Conservation (phyloP, 164 flowering plant species). For the Nymphaea thermarum region DNA sequence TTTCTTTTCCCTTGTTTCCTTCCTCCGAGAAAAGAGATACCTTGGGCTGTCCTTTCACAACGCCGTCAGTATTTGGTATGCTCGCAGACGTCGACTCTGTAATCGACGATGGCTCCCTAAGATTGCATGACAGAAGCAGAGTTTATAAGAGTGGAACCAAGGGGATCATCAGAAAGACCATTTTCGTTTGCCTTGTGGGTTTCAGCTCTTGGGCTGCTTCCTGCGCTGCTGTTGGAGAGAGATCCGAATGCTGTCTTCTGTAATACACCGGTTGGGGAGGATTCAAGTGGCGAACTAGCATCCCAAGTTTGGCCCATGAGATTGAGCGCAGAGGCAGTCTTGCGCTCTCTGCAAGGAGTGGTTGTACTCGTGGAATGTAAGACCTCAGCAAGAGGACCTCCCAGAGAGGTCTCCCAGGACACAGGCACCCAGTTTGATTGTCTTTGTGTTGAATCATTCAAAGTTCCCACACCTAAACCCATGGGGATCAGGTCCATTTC, state of each 20-base stretch:
- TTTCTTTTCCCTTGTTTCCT: background rate
- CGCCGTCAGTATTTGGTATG: background rate
- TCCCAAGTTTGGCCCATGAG: slow-evolving; percentile 62
- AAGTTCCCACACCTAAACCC: slow-evolving; percentile 44
- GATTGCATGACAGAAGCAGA: slow-evolving; percentile 18
- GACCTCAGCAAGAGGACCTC: slow-evolving; percentile 91
- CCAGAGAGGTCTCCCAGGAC: slow-evolving; percentile 62
- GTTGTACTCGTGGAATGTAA: slow-evolving; percentile 29
- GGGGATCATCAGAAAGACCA: slow-evolving; percentile 24
- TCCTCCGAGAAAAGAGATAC: background rate
- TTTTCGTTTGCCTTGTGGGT: slow-evolving; percentile 18
- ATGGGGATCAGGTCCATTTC: slow-evolving; percentile 48
- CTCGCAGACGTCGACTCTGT: background rate
- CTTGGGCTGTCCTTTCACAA: background rate
- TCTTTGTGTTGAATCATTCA: slow-evolving; percentile 24
- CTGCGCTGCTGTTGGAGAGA: slow-evolving; percentile 75
- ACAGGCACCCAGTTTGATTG: slow-evolving; percentile 51
- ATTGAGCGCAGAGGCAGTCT: slow-evolving; percentile 32
- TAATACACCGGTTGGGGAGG: slow-evolving; percentile 73
- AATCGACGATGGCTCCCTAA: background rate
- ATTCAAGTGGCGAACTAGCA: slow-evolving; percentile 34
- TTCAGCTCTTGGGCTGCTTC: slow-evolving; percentile 66
- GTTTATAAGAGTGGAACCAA: slow-evolving; percentile 22
- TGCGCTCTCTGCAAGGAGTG: slow-evolving; percentile 18
- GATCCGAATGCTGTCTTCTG: slow-evolving; percentile 51